Conservation (phyloP, 192 early-diverging fungal species). For the Coemansia umbellata region DNA sequence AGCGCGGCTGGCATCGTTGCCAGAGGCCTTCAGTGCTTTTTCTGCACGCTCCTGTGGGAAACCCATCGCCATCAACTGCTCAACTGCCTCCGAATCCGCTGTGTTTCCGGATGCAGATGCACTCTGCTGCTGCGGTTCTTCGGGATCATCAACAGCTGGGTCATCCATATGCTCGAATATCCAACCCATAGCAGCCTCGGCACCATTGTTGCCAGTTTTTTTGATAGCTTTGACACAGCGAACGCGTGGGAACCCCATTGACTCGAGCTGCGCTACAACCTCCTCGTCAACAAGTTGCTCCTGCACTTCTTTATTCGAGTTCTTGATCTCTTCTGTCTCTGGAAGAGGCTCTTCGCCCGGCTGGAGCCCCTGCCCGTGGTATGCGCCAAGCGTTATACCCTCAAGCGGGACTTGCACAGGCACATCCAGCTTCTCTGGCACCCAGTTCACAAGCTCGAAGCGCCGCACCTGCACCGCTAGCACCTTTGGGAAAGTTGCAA, state of each 20-base stretch:
- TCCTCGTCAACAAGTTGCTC: constrained; percentile 55
- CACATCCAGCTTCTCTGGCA: constrained; percentile 61
- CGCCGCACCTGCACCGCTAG: constrained; percentile 68
- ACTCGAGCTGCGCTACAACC: constrained; percentile 73
- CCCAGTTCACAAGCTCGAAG: constrained; percentile 81
- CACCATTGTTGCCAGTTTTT: constrained; percentile 72
- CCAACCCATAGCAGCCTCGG: constrained; percentile 91
- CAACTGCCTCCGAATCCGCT: constrained; percentile 57
- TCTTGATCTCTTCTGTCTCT: constrained; percentile 52
- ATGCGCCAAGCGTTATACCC: constrained; percentile 62
- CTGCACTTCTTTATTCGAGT: constrained; percentile 3
- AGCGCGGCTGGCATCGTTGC: constrained; percentile 83
- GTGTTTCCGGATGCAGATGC: not conserved
- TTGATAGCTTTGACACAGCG: constrained; percentile 80
- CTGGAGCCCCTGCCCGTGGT: constrained; percentile 63
- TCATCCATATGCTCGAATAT: constrained; percentile 98
- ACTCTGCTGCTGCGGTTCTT: constrained; percentile 11
- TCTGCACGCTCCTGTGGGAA: constrained; percentile 76
- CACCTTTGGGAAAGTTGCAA: constrained; percentile 71
- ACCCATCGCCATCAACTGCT: constrained; percentile 86
- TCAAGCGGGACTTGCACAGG: constrained; percentile 56
- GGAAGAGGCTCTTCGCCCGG: constrained; percentile 73
- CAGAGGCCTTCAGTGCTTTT: constrained; percentile 78
- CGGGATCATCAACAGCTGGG: constrained; percentile 60
- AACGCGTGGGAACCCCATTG: constrained; percentile 90